A percentile compares a stretch with the other conserved stretches of the same genome.
phyloP scores from a whole-genome alignment of 202 grass and related monocot species.

The Carex arenaria region DNA sequence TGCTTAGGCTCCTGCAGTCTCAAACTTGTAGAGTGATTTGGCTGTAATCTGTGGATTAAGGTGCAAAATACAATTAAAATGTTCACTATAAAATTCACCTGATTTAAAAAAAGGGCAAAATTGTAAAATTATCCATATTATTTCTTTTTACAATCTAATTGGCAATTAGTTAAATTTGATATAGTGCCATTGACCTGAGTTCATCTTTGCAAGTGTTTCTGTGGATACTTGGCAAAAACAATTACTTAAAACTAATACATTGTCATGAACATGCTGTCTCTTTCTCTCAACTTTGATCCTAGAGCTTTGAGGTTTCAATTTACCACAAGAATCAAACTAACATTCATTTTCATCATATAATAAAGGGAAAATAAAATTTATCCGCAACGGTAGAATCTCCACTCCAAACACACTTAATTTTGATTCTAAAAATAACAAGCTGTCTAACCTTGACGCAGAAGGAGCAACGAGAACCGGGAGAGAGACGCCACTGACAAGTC shows the following conservation, averaged over 20 bases:
- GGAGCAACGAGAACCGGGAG: constrained; percentile 18
- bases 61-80: background rate
- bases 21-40: background rate
- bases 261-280: background rate
- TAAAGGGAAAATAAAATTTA: background rate
- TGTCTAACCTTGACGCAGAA: background rate
- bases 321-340: background rate
- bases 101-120: background rate
- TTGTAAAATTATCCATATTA: background rate
- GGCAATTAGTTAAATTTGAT: background rate
- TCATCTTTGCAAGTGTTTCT: background rate
- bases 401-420: background rate
- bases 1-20: background rate
- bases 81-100: background rate
- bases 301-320: background rate
- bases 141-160: background rate
- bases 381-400: background rate
- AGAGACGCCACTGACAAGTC: constrained; percentile 24
- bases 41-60: background rate
- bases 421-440: background rate
- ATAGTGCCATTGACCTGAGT: background rate
- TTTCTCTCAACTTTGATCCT: background rate
- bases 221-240: background rate
- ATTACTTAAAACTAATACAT: background rate
- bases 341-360: background rate